These are phyloP conservation scores for Butyriboletus regius DNA, from an alignment of 1,284 basidiomycete species.

Conservation along the genomic window DNA sequence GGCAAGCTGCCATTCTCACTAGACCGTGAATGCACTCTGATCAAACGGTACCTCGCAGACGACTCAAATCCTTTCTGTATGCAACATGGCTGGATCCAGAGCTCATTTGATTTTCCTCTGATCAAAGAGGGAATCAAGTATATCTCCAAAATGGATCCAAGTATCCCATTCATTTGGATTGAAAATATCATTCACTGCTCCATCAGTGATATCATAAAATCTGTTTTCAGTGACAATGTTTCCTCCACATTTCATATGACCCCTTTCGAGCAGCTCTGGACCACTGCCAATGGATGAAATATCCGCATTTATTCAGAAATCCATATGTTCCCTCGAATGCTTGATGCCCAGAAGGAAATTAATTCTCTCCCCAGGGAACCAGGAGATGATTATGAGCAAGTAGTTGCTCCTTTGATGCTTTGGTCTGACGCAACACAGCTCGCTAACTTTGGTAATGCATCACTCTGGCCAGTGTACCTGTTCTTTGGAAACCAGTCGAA, in stretches of 20 bases:
- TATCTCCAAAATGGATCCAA: not conserved
- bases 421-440: not conserved
- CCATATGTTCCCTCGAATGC: too few species aligned
- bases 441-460: slow-evolving; percentile 2
- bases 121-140: not conserved
- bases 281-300: too few species aligned
- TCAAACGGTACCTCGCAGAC: not conserved
- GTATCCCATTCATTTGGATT: not conserved
- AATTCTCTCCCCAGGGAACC: too few species aligned
- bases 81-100: not conserved
- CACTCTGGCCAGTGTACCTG: slow-evolving; percentile 30
- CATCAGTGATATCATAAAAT: not conserved
- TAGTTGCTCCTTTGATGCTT: too few species aligned
- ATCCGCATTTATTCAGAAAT: too few species aligned
- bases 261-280: not conserved
- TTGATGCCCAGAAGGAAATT: too few species aligned
- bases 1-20: not conserved
- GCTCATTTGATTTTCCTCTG: not conserved
- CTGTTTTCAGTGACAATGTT: not conserved
- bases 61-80: not conserved
- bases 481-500: slow-evolving; percentile 26
- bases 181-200: not conserved
- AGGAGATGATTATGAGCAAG: too few species aligned
- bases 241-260: not conserved
- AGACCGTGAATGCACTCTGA: not conserved